These are phyloP conservation scores for Verticillium klebahnii DNA, from an alignment of 2,329 filamentous ascomycete species.

Conservation along the genomic window DNA sequence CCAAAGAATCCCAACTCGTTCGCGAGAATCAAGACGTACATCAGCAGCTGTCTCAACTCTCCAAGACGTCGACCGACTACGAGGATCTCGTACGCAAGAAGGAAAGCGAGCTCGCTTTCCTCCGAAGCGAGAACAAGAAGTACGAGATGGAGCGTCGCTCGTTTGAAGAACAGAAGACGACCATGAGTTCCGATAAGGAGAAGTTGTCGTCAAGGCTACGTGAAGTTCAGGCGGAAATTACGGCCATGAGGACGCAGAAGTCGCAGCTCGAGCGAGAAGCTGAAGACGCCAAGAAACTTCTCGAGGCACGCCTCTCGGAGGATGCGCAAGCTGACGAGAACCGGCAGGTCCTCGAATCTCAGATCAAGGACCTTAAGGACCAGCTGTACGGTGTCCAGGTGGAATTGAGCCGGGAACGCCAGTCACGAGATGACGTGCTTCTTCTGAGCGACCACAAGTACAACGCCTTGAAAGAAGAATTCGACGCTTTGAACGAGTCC, in stretches of 20 bases:
- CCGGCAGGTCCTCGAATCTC: conserved; percentile 76
- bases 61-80: conserved; percentile 88
- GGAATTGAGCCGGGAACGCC: conserved; percentile 84
- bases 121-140: conserved; percentile 80
- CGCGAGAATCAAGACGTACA: conserved; percentile 80
- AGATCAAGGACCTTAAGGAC: conserved; percentile 81
- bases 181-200: conserved; percentile 71
- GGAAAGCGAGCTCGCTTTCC: conserved; percentile 83
- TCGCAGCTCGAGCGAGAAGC: conserved; percentile 82
- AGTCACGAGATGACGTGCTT: conserved; percentile 90
- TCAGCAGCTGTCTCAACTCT: conserved; percentile 79
- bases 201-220: conserved; percentile 71
- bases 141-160: conserved; percentile 74
- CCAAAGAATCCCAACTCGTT: conserved; percentile 69
- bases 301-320: conserved; percentile 85
- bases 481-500: conserved; percentile 79
- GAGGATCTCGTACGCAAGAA: conserved; percentile 91
- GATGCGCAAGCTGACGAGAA: conserved; percentile 81
- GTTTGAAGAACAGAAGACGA: conserved; percentile 74
- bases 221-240: conserved; percentile 82
- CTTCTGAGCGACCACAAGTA: conserved; percentile 88
- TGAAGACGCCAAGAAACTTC: conserved; percentile 76
- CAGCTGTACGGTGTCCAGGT: conserved; percentile 81
- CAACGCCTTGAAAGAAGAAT: conserved; percentile 77
- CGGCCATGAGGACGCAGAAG: conserved; percentile 81